A percentile compares a stretch with the other conserved stretches of the same genome.
These are phyloP conservation scores for Lasiodiplodia theobromae DNA, from an alignment of 2,329 filamentous ascomycete genomes.

Conservation along the genomic window DNA sequence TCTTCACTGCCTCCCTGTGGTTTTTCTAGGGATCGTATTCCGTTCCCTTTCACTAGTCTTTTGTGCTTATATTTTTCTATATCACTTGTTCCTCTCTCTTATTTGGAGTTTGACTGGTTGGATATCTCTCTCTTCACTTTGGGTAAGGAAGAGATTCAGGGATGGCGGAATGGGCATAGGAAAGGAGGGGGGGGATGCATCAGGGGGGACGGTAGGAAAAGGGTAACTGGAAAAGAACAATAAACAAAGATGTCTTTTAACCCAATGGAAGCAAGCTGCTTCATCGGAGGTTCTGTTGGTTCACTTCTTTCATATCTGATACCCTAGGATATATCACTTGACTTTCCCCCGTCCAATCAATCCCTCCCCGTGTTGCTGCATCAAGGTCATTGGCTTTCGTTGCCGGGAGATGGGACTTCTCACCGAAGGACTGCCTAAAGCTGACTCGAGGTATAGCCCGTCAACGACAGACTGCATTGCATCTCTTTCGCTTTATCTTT, in stretches of 20 bases:
- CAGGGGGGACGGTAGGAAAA: background rate
- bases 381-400: too few species aligned
- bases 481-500: background rate
- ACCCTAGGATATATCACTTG: too few species aligned
- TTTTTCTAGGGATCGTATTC: background rate
- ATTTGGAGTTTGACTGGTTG: background rate
- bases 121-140: background rate
- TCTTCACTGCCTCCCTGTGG: background rate
- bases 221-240: background rate
- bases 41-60: background rate
- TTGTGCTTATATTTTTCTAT: background rate
- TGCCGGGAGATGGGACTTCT: background rate
- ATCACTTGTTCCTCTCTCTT: background rate
- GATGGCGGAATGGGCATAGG: background rate
- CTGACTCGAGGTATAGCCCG: background rate
- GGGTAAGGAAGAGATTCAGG: background rate
- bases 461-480: background rate
- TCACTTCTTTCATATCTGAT: too few species aligned
- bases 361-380: too few species aligned
- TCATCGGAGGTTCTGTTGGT: too few species aligned
- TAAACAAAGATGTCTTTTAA: too few species aligned
- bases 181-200: background rate
- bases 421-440: background rate
- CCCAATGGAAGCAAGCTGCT: too few species aligned
- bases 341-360: too few species aligned